Evolutionary conservation across 2,329 filamentous ascomycete species (phyloP).

Genomic region (Elsinoe necatrix): DNA sequence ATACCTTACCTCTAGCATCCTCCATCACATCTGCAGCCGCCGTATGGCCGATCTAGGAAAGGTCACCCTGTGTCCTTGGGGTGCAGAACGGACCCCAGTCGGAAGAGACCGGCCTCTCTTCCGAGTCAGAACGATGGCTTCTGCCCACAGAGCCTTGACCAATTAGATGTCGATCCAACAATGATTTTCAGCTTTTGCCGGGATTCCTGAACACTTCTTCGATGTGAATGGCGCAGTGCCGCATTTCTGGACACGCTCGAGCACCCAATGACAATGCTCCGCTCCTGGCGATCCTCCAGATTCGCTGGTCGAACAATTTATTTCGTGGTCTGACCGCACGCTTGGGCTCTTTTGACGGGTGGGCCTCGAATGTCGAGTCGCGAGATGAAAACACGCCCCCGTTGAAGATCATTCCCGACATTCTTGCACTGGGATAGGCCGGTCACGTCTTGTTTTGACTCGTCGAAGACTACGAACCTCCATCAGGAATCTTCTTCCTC

Average conservation of each 20-base stretch:
- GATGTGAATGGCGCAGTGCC: conserved; percentile 11
- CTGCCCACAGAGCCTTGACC: neutral
- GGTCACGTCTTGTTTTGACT: conserved; percentile 8
- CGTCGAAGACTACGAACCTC: neutral
- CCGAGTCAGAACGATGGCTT: conserved; percentile 9
- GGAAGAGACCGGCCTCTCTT: neutral
- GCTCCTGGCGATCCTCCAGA: conserved; percentile 13
- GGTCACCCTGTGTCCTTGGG: neutral
- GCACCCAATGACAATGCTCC: neutral
- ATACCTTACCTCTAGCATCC: neutral
- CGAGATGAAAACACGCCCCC: conserved; percentile 7
- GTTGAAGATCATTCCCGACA: neutral
- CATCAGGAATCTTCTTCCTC: neutral
- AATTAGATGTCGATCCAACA: neutral
- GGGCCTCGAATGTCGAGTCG: conserved; percentile 11
- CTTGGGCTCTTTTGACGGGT: neutral
- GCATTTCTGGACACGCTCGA: neutral
- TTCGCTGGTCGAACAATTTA: conserved; percentile 8
- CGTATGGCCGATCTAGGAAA: neutral
- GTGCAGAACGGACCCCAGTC: neutral
- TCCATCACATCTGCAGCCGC: conserved; percentile 9
- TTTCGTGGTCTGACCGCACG: conserved; percentile 4
- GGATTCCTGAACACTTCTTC: conserved; percentile 7
- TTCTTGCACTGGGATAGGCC: neutral
- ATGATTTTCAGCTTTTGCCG: neutral